A percentile compares a stretch with the other conserved stretches of the same genome.
These are phyloP conservation scores for Cryphonectria japonica DNA, from an alignment of 2,329 filamentous ascomycete genomes.

Conservation along the genomic window DNA sequence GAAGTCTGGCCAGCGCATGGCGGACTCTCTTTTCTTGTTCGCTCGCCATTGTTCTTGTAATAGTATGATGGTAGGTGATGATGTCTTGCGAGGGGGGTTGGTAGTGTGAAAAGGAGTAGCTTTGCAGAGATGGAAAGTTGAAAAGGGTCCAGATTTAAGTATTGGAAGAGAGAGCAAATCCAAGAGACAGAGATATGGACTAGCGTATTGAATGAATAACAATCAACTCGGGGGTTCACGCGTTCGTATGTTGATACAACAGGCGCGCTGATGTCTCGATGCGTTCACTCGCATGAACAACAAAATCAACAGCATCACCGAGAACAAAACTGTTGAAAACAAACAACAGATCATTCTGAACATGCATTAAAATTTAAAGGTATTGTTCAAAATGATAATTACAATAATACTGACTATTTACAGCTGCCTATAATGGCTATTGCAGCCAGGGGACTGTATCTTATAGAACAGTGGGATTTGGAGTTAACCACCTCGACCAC, in stretches of 20 bases:
- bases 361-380: too few species aligned
- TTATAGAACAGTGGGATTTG: conserved; percentile 6
- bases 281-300: too few species aligned
- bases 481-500: conserved; percentile 4
- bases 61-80: background rate
- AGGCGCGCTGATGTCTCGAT: too few species aligned
- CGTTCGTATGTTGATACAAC: too few species aligned
- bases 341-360: too few species aligned
- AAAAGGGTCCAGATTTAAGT: too few species aligned
- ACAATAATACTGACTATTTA: background rate
- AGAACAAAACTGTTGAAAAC: too few species aligned
- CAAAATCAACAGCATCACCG: too few species aligned
- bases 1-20: background rate
- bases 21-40: background rate
- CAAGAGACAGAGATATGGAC: too few species aligned
- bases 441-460: background rate
- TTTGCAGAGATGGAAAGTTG: background rate
- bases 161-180: too few species aligned
- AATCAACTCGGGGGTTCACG: too few species aligned
- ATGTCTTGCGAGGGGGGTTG: background rate
- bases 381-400: background rate
- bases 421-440: background rate
- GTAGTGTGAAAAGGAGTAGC: background rate
- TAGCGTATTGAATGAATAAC: too few species aligned
- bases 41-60: background rate